Base-by-base conservation (phyloP, 2,329 filamentous ascomycete genomes). In the Aspergillus ochraceoroseus region DNA sequence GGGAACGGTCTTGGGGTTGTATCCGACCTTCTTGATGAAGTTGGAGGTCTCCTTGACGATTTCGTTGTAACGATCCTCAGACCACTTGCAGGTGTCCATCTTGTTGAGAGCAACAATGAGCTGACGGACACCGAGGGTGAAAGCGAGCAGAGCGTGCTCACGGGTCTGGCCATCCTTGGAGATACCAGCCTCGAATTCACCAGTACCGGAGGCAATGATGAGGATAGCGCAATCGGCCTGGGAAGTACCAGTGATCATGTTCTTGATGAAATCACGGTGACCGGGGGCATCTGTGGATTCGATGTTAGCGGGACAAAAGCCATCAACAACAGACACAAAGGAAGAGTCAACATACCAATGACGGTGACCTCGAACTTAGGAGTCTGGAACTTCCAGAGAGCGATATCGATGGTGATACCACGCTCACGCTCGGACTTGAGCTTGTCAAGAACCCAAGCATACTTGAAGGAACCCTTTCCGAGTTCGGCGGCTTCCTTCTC, bases 111-210 rank as follows among this genome's bases (percentile, higher is more conserved):
- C 92, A 65, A 96, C 90, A 70, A 98, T 96, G 79, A 98, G 87
- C 83, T 98, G 90, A 81, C 87, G 90, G 68, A 98, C 92, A 92
- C 92, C 92, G 53, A 98, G 87, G 74, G 92, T 96, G 87, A 92
- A 96, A 74, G 92, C 90, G 70, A 98, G 89, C 66, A 98, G 87
- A 76, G 92, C 92, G 87, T 98, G 92, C 88, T 98, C 92, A 87
- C 92, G 92, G 64, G 92, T 98, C 87, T 98, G 92, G 75, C 92
- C 92, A 87, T 96, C 92, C 87, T 98, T 98, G 84, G 92, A 96
- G 86, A 98, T 98, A 96, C 92, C 92, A 85, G 92, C 92, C 84
- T 98, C 92, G 84, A 98, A 98, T 83, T 98, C 92, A 95, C 92
- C 92, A 87, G 88, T 95, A 81, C 92, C 92, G 68, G 92, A 88